These are phyloP conservation scores for Mayamaea pseudoterrestris DNA, from an alignment of 108 stramenopile genomes.

Conservation along the genomic window DNA sequence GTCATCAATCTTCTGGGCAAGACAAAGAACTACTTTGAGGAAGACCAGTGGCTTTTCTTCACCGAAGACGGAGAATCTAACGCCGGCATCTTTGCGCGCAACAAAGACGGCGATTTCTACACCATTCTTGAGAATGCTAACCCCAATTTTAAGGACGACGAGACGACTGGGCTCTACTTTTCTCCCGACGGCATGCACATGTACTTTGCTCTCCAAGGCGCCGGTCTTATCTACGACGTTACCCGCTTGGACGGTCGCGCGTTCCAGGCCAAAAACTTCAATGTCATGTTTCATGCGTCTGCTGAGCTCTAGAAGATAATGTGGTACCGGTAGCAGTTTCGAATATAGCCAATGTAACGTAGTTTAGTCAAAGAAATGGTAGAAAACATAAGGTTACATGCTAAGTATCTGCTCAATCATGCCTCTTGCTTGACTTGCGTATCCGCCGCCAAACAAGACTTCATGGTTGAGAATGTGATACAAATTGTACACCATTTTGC, in stretches of 20 bases:
- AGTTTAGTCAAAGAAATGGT: too few relatives aligned
- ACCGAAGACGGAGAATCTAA: conserved; percentile 40
- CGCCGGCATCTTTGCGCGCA: conserved; percentile 22
- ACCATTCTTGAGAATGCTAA: conserved; percentile 26
- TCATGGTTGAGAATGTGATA: conserved; percentile 76
- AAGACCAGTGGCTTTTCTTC: conserved; percentile 31
- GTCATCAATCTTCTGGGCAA: conserved; percentile 9
- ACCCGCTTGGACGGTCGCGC: too few relatives aligned
- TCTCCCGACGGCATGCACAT: conserved; percentile 30
- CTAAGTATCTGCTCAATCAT: conserved; percentile 61
- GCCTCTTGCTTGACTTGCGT: conserved; percentile 40
- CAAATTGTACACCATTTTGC: conserved; percentile 57
- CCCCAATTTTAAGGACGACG: background rate
- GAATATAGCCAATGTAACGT: too few relatives aligned
- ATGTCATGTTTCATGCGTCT: too few relatives aligned
- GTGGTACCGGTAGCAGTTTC: too few relatives aligned
- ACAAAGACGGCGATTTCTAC: conserved; percentile 13
- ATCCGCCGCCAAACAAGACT: conserved; percentile 68
- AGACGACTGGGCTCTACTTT: conserved; percentile 46
- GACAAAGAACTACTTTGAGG: background rate
- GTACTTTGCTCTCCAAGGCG: conserved; percentile 12
- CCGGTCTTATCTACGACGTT: too few relatives aligned
- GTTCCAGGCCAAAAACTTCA: too few relatives aligned
- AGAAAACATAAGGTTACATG: too few relatives aligned
- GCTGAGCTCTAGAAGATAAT: too few relatives aligned